These are phyloP conservation scores for Pulveroboletus frians DNA, from an alignment of 768 basidiomycete genomes.

Conservation along the genomic window DNA sequence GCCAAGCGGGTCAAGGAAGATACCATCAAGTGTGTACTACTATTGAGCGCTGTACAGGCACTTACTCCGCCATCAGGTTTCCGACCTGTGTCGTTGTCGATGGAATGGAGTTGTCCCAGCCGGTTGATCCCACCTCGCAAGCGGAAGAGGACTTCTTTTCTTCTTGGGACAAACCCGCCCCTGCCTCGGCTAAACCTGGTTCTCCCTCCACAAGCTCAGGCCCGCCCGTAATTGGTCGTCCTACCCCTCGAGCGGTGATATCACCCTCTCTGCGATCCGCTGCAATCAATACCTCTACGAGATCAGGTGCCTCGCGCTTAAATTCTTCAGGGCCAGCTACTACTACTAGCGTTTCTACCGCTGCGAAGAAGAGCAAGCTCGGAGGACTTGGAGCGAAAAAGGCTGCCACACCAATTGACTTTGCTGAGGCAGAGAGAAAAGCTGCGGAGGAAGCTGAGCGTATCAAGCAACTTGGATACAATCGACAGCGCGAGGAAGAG, in stretches of 20 bases:
- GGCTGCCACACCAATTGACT: conserved; percentile 76
- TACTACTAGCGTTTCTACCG: conserved; percentile 28
- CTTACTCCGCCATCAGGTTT: conserved; percentile 44
- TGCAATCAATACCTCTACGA: conserved; percentile 27
- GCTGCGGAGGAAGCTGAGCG: conserved; percentile 91
- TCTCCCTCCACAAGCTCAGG: conserved; percentile 47
- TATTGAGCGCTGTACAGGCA: not conserved
- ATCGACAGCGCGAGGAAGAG: conserved; percentile 76
- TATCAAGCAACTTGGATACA: conserved; percentile 88
- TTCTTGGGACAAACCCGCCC: conserved; percentile 85
- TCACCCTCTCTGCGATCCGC: conserved; percentile 53
- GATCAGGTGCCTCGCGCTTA: conserved; percentile 39
- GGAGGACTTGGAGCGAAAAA: conserved; percentile 86
- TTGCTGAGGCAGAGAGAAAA: conserved; percentile 88
- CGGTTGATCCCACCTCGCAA: conserved; percentile 38
- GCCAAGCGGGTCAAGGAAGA: conserved; percentile 78
- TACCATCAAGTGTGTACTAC: conserved; percentile 47
- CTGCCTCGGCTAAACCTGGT: conserved; percentile 40
- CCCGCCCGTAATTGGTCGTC: conserved; percentile 57
- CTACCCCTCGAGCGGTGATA: conserved; percentile 57
- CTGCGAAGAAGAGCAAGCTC: conserved; percentile 61
- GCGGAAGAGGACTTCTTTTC: conserved; percentile 93
- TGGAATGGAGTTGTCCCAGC: conserved; percentile 51
- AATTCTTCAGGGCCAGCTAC: conserved; percentile 36
- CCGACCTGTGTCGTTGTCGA: conserved; percentile 78